phyloP scores from a whole-genome alignment of 2,329 filamentous ascomycete genomes.

The Neonectria faginata region DNA sequence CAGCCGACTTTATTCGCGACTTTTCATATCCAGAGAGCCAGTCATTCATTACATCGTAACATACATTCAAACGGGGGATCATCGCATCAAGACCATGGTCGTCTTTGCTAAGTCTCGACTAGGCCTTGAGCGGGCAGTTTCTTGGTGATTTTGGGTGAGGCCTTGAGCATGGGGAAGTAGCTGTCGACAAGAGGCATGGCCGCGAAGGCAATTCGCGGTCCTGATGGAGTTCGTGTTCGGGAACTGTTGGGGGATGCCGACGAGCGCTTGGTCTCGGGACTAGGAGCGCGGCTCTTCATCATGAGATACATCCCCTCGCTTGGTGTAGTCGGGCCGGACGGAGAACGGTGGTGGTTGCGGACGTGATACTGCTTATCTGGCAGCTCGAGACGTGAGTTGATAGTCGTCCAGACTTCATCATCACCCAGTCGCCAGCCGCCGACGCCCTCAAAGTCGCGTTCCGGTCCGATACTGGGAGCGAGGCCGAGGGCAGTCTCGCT shows the following conservation, averaged over 20 bases:
- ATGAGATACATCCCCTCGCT: slow-evolving; percentile 57
- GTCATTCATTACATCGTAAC: slow-evolving; percentile 36
- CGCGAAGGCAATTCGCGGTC: slow-evolving; percentile 49
- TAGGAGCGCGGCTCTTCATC: slow-evolving; percentile 56
- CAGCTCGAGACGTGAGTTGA: slow-evolving; percentile 64
- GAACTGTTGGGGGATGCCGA: slow-evolving; percentile 59
- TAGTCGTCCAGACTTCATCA: slow-evolving; percentile 63
- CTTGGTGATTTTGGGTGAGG: slow-evolving; percentile 50
- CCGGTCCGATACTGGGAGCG: slow-evolving; percentile 61
- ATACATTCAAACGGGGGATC: slow-evolving; percentile 30
- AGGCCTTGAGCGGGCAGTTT: slow-evolving; percentile 39
- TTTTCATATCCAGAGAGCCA: background rate
- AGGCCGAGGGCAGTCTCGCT: slow-evolving; percentile 55
- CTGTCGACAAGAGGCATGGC: slow-evolving; percentile 50
- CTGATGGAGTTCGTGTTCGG: slow-evolving; percentile 61
- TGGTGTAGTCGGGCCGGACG: slow-evolving; percentile 55
- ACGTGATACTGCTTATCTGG: slow-evolving; percentile 55
- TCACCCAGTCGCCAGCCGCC: slow-evolving; percentile 67
- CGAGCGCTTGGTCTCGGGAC: slow-evolving; percentile 48
- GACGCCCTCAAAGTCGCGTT: slow-evolving; percentile 69
- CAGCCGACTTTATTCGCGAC: slow-evolving; percentile 11
- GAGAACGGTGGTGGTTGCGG: slow-evolving; percentile 58
- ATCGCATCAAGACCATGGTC: background rate
- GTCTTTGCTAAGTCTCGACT: slow-evolving; percentile 34
- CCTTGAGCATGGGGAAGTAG: slow-evolving; percentile 56